Evolutionary conservation across 257 asterid species (phyloP).

Genomic region (Nicotiana tomentosiformis): DNA sequence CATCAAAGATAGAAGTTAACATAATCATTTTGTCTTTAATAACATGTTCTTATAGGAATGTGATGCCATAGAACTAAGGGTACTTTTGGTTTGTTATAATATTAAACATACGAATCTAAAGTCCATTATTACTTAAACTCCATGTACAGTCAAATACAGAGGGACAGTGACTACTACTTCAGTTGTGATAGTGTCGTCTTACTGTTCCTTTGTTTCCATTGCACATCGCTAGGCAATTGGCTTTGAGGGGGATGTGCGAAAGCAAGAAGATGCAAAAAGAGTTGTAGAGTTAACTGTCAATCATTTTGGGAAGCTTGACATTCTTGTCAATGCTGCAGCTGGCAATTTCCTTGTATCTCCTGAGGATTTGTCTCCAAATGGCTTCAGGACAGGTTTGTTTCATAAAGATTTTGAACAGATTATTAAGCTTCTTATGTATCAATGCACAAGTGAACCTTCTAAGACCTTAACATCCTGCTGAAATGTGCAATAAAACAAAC

Average conservation of each 20-base stretch:
- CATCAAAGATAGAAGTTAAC: not conserved
- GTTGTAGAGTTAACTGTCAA: conserved; percentile 66
- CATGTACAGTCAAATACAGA: not conserved
- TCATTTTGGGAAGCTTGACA: conserved; percentile 81
- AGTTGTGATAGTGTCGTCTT: not conserved
- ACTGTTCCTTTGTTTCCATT: not conserved
- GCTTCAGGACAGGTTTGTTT: conserved; percentile 71
- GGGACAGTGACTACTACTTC: not conserved
- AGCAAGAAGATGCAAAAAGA: conserved; percentile 62
- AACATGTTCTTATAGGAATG: not conserved
- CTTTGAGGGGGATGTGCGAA: conserved; percentile 82
- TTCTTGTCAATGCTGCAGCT: conserved; percentile 92
- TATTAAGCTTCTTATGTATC: not conserved
- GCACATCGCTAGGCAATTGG: conserved; percentile 54
- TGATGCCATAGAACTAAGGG: not conserved
- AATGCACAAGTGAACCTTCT: not conserved
- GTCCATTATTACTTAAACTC: not conserved
- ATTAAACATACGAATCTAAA: not conserved
- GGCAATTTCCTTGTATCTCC: conserved; percentile 83
- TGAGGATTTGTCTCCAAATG: conserved; percentile 88
- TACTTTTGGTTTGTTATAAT: not conserved
- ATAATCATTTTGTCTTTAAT: not conserved
- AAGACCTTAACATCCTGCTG: too few species aligned
- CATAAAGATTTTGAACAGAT: not conserved
- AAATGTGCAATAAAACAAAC: not conserved